These are phyloP conservation scores for Tylopilus vinaceipallidus DNA, from an alignment of 768 basidiomycete genomes.

Conservation along the genomic window DNA sequence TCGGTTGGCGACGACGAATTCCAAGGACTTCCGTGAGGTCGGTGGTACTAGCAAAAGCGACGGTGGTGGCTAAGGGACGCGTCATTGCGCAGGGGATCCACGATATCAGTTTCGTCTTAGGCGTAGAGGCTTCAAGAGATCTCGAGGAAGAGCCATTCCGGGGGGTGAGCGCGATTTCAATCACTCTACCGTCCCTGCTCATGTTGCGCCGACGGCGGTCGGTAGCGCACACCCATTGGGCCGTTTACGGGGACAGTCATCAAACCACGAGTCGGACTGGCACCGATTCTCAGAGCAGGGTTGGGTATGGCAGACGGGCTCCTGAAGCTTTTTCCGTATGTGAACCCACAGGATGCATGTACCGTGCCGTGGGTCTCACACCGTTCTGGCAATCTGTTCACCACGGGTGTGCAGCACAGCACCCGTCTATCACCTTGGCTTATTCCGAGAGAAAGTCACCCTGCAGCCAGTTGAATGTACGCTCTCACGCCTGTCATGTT, in stretches of 20 bases:
- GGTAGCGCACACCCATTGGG: slow-evolving; percentile 74
- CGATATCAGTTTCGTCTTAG: slow-evolving; percentile 73
- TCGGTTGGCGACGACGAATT: slow-evolving; percentile 53
- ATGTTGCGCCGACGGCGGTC: neutral
- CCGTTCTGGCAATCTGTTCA: neutral
- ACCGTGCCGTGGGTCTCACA: slow-evolving; percentile 1
- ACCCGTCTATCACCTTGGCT: slow-evolving; percentile 86
- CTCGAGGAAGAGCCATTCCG: slow-evolving; percentile 61
- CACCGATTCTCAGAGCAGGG: slow-evolving; percentile 91
- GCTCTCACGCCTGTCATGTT: slow-evolving; percentile 16
- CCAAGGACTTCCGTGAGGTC: slow-evolving; percentile 83
- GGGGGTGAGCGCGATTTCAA: slow-evolving; percentile 48
- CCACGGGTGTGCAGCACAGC: slow-evolving; percentile 49
- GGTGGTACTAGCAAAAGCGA: slow-evolving; percentile 1
- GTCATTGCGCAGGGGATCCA: slow-evolving; percentile 56
- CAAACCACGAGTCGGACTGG: slow-evolving; percentile 77
- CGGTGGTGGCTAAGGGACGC: slow-evolving; percentile 1
- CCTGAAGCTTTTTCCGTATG: slow-evolving; percentile 81
- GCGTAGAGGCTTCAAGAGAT: slow-evolving; percentile 76
- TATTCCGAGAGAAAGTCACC: slow-evolving; percentile 83
- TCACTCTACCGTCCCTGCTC: neutral
- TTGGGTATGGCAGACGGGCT: slow-evolving; percentile 91
- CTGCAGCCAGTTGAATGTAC: slow-evolving; percentile 90
- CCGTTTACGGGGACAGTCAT: slow-evolving; percentile 75
- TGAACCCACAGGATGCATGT: slow-evolving; percentile 5